Conservation (phyloP, 306 rosid genomes). For the Acacia acuminata region DNA sequence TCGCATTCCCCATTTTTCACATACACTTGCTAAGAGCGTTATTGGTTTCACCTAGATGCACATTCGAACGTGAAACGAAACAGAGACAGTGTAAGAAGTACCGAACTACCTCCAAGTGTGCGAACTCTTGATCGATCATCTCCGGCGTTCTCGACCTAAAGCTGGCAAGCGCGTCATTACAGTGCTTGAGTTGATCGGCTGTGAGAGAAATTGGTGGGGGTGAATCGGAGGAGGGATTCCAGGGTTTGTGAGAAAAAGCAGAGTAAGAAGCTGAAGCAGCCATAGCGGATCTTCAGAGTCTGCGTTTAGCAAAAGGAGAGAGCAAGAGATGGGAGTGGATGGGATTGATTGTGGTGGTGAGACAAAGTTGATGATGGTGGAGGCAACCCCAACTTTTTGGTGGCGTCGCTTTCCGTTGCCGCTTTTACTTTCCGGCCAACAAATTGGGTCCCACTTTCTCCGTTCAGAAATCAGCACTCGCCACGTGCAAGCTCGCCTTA, state of each 20-base stretch:
- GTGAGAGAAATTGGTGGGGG: conserved; percentile 53
- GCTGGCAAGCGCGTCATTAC: conserved; percentile 62
- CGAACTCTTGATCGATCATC: conserved; percentile 61
- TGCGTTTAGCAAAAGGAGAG: not conserved
- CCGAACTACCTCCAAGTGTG: conserved; percentile 53
- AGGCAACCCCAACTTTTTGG: not conserved
- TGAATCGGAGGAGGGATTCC: conserved; percentile 52
- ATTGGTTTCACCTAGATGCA: not conserved
- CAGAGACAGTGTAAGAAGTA: not conserved
- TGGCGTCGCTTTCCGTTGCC: not conserved
- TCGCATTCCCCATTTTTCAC: not conserved
- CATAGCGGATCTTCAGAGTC: conserved; percentile 33
- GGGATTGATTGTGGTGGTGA: not conserved
- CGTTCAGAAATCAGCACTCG: no score
- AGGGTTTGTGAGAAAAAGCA: conserved; percentile 29
- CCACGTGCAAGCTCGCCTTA: no score
- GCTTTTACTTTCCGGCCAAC: no score
- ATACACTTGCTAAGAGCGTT: not conserved
- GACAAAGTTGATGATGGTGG: not conserved
- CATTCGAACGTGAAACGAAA: not conserved
- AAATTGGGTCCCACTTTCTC: no score
- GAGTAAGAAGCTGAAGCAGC: conserved; percentile 31
- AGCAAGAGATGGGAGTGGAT: not conserved
- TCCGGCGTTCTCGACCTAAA: conserved; percentile 54
- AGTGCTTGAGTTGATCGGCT: conserved; percentile 59